Base-by-base conservation (phyloP, 176 grass and related monocot genomes). In the Oryza nivara region DNA sequence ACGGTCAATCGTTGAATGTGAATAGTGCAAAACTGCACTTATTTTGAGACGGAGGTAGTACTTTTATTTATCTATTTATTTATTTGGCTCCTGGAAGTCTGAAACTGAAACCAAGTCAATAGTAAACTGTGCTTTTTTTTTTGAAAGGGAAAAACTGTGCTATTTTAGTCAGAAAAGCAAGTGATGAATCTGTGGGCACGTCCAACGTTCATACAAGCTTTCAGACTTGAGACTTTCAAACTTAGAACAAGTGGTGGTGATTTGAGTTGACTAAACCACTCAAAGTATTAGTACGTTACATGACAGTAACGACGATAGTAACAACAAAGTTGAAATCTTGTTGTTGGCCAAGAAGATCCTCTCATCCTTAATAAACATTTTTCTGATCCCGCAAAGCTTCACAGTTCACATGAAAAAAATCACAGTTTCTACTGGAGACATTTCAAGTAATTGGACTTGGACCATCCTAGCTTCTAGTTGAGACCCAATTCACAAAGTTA, bases 281-380 rank as follows among this genome's bases (percentile, higher is more conserved):
- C 54, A 4, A 72, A 30, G 19, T 14, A 44, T 44, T 44, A 43
- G 46, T 41, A 5, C 72, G 49, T 58, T 51, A 15, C 11, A 51
- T 49, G 40, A 8, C 64, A 47, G n/a, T 58, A 79, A 20, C 54
- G 54, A 75, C 47, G 11, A 69, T 30, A n/a, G 15, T 5, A 48
- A 56, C 43, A 69, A 26, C 11, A 43, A 12, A 64, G 71, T 60
- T 69, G 67, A 67, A 46, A 73, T 82, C 34, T 72, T 67, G 64
- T 46, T 13, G 66, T 73, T 82, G 78, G 52, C 83, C 83, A 85
- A 89, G 51, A 81, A 47, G 61, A 80, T 80, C 36, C 17, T 44
- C 11, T 26, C 4, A 22, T 5, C 61, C 22, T 41, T 30, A 73
- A 65, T 67, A 67, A 76, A 69, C 60, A 14, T 63, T n/a, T 20